Evolutionary conservation across 192 early-diverging fungal species (phyloP), one percentile per base, ranked within the genome.

Genomic region (Coemansia asiatica): DNA sequence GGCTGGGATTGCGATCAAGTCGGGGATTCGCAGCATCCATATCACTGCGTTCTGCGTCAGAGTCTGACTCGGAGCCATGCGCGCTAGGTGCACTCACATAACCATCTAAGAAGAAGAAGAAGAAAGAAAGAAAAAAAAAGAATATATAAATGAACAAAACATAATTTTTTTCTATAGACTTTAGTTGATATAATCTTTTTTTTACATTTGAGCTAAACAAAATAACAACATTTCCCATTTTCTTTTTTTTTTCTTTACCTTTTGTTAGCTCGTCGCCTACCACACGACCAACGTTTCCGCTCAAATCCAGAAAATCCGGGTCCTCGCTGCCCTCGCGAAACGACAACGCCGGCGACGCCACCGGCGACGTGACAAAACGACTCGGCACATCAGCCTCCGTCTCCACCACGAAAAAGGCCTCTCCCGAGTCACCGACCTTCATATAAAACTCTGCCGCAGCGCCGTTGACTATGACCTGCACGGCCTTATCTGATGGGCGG

Each of bases 381-480:
- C 87, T 87, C 23, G 94, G 95, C 16, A 96, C 94, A 35, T 90
- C 87, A 60, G 91, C 85, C 28, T 96, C 92, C 0, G 93, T 92
- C 68, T 97, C 92, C 28, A 98, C 84, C 5, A 99, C 94, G 80
- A 99, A 99, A 72, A 99, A 99, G 21, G 93, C 95, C 72, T 99
- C 97, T 27, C 97, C 97, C 13, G 92, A 92, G 55, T 98, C 97
- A 12, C 95, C 93, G 4, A 99, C 89, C 63, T 99, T 99, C 97
- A 99, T 99, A 46, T 90, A 85, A 60, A 93, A 86, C 60, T 90
- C 87, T 13, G 89, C 85, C 0, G 73, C 71, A 63, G 85, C 50
- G 50, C 87, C 94, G 71, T 99, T 99, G 26, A 99, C 89, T 6
- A 85, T 79, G 31, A 99, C 82, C 50, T 93, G 88, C 50, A 93